phyloP scores from a whole-genome alignment of 192 early-diverging fungal species.

The Linnemannia schmuckeri region DNA sequence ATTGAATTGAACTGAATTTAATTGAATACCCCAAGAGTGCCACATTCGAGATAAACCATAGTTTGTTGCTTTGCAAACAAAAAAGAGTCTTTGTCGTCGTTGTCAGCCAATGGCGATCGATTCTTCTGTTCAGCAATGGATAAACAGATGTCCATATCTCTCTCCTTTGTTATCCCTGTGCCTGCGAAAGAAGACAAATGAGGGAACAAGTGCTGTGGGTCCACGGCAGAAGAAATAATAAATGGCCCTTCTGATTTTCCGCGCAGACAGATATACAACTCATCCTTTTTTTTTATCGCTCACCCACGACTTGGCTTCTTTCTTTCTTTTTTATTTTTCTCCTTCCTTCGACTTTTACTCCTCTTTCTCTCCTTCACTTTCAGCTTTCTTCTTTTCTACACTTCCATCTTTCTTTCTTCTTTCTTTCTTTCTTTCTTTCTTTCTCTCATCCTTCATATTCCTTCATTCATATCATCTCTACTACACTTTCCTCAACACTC shows the following conservation, averaged over 20 bases:
- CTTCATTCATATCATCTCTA: not conserved
- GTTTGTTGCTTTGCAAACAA: not conserved
- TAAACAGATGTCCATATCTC: constrained; percentile 2
- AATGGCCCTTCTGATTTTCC: constrained; percentile 1
- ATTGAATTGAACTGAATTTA: not conserved
- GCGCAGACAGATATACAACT: not conserved
- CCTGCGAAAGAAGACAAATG: too few species aligned
- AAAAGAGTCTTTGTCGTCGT: not conserved
- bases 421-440: not conserved
- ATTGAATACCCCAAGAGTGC: not conserved
- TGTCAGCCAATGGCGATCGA: not conserved
- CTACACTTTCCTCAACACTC: not conserved
- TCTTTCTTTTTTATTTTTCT: not conserved
- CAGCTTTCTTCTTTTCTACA: not conserved
- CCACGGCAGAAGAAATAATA: too few species aligned
- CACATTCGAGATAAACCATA: not conserved
- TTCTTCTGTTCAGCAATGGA: not conserved
- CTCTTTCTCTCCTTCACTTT: not conserved
- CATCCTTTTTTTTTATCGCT: not conserved
- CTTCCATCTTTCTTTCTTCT: not conserved
- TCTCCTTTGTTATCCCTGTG: too few species aligned
- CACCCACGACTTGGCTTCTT: not conserved
- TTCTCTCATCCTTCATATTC: not conserved
- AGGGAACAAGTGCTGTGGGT: too few species aligned
- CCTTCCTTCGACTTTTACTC: not conserved